Conservation (phyloP, 2,329 filamentous ascomycete species). For the Ophiosphaerella narmari region DNA sequence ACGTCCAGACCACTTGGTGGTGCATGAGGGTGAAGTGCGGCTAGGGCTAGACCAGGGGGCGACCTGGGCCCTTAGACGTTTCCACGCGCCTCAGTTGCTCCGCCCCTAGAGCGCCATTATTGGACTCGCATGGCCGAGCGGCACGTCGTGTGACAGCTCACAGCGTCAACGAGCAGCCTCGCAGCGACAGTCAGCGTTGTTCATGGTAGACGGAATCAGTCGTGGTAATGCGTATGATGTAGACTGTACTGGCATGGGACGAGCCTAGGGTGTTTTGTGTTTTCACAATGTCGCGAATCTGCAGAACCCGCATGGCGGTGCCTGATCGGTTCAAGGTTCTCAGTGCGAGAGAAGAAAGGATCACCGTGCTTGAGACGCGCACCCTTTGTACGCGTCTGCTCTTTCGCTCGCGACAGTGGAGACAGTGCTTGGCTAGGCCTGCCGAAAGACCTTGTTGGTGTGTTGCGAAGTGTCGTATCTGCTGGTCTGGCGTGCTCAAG, state of each 20-base stretch:
- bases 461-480: neutral
- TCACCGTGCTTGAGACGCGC: constrained; percentile 6
- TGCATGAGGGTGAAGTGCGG: constrained; percentile 7
- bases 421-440: neutral
- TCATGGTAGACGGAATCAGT: too few species aligned
- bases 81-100: constrained; percentile 1
- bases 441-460: too few species aligned
- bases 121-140: neutral
- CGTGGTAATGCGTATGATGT: too few species aligned
- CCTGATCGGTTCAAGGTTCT: constrained; percentile 7
- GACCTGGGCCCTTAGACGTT: neutral
- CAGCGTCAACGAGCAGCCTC: too few species aligned
- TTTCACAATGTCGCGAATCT: too few species aligned
- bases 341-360: constrained; percentile 1
- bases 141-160: neutral
- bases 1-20: constrained; percentile 7
- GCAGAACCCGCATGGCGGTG: constrained; percentile 2
- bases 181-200: too few species aligned
- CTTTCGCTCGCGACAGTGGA: neutral
- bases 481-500: constrained; percentile 3
- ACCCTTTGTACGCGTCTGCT: constrained; percentile 2
- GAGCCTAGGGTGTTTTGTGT: too few species aligned
- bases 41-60: constrained; percentile 4
- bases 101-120: constrained; percentile 2
- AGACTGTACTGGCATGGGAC: too few species aligned